Evolutionary conservation across 768 basidiomycete genomes (phyloP).

Genomic region (Kwoniella sp.): DNA sequence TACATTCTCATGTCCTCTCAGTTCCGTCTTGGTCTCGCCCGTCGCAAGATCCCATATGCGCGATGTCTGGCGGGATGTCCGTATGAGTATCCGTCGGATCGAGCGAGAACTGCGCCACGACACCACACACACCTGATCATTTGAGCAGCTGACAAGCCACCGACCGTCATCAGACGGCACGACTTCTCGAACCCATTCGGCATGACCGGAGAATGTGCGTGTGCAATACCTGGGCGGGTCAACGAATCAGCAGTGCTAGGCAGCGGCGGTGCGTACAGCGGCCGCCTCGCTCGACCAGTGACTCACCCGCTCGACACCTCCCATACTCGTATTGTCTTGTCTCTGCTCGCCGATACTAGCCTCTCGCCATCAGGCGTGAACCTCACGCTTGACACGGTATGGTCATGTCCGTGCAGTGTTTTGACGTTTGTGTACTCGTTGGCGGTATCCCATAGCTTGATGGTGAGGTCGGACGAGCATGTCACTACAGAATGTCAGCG

Average conservation of each 20-base stretch:
- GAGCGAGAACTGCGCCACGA: background rate
- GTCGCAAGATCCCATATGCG: conserved; percentile 68
- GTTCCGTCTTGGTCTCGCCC: conserved; percentile 73
- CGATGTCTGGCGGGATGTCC: too few relatives aligned
- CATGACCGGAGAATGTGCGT: conserved; percentile 69
- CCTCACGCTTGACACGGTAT: conserved; percentile 77
- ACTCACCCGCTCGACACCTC: conserved; percentile 79
- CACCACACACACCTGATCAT: conserved; percentile 74
- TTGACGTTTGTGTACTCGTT: conserved; percentile 86
- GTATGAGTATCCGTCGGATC: background rate
- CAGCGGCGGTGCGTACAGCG: too few relatives aligned
- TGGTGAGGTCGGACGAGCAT: conserved; percentile 79
- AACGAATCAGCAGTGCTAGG: too few relatives aligned
- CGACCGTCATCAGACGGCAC: conserved; percentile 61
- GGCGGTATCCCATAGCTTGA: conserved; percentile 86
- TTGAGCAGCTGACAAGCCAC: conserved; percentile 72
- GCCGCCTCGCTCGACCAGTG: too few relatives aligned
- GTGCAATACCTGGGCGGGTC: conserved; percentile 60
- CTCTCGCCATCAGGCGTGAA: conserved; percentile 80
- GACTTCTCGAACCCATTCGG: conserved; percentile 74
- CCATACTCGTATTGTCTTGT: conserved; percentile 78
- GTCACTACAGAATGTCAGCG: conserved; percentile 58
- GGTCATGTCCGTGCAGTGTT: conserved; percentile 84
- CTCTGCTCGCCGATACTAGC: conserved; percentile 80
- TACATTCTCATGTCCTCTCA: conserved; percentile 82